Percentiles rank a stretch among this genome's conserved stretches.
These are phyloP conservation scores for Cladophialophora immunda DNA, from an alignment of 2,329 filamentous ascomycete species.

Conservation along the genomic window DNA sequence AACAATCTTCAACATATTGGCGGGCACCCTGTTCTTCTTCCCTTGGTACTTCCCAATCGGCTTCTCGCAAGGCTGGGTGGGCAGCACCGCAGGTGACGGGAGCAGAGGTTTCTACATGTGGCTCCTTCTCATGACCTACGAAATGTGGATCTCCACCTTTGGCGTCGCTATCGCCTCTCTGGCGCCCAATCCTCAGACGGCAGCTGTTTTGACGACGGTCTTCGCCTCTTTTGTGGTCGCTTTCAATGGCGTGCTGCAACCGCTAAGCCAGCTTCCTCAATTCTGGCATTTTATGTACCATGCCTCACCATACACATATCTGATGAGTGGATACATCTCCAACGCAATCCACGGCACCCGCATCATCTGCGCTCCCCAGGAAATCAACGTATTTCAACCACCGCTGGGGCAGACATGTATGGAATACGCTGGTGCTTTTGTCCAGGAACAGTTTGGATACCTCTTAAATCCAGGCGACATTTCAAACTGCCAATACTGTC, in stretches of 20 bases:
- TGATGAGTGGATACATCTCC: constrained; percentile 53
- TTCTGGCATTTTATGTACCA: constrained; percentile 73
- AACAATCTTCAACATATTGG: neutral
- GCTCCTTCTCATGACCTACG: constrained; percentile 14
- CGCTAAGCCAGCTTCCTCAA: constrained; percentile 64
- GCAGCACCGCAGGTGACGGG: neutral
- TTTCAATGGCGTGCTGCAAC: constrained; percentile 76
- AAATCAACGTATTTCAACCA: constrained; percentile 70
- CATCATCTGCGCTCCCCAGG: constrained; percentile 62
- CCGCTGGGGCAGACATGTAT: constrained; percentile 70
- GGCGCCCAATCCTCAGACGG: constrained; percentile 68
- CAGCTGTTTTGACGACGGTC: constrained; percentile 77
- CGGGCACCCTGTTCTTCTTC: constrained; percentile 6
- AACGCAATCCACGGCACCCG: constrained; percentile 57
- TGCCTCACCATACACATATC: constrained; percentile 78
- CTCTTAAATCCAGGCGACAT: constrained; percentile 56
- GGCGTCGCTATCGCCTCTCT: constrained; percentile 82
- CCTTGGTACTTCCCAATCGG: constrained; percentile 3
- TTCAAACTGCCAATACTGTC: constrained; percentile 60
- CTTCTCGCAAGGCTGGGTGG: neutral
- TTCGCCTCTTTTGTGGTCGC: constrained; percentile 76
- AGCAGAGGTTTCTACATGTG: constrained; percentile 12
- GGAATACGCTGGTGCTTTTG: constrained; percentile 62
- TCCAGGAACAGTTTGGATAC: constrained; percentile 46
- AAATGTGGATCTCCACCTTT: constrained; percentile 62